phyloP scores from a whole-genome alignment of 208 protist genomes.

The Ichthyophonus hoferi region DNA sequence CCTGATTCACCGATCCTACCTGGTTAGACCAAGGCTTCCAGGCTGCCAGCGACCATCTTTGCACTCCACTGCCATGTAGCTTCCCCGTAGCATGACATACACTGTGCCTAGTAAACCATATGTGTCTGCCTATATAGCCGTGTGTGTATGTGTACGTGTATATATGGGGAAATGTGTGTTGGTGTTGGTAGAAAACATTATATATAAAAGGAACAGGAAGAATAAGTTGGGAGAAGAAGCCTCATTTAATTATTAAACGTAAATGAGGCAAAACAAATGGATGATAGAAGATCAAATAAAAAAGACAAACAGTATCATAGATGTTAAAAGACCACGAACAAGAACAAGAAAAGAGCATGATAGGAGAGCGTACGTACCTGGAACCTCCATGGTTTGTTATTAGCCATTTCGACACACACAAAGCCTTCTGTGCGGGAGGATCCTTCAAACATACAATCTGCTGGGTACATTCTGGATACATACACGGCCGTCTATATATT shows the following conservation, averaged over 20 bases:
- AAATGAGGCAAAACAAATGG: no score
- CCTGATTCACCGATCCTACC: no score
- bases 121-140: constrained; percentile 22
- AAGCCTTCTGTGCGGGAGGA: constrained; percentile 30
- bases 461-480: constrained; percentile 18
- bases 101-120: constrained; percentile 20
- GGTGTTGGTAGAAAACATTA: not conserved
- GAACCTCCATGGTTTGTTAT: constrained; percentile 13
- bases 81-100: not conserved
- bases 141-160: no score
- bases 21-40: not conserved
- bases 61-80: constrained; percentile 12
- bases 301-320: no score
- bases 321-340: no score
- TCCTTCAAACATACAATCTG: constrained; percentile 8
- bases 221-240: no score
- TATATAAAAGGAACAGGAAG: not conserved
- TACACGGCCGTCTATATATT: no score
- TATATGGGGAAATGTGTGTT: constrained; percentile 1
- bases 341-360: no score
- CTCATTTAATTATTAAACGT: no score
- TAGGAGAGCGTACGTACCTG: no score
- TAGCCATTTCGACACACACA: constrained; percentile 26
- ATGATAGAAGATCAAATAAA: no score
- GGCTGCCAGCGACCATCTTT: not conserved